Evolutionary conservation across 2,329 filamentous ascomycete genomes (phyloP), one percentile per base, ranked within the genome.

Genomic region (Alternaria brassicicola): DNA sequence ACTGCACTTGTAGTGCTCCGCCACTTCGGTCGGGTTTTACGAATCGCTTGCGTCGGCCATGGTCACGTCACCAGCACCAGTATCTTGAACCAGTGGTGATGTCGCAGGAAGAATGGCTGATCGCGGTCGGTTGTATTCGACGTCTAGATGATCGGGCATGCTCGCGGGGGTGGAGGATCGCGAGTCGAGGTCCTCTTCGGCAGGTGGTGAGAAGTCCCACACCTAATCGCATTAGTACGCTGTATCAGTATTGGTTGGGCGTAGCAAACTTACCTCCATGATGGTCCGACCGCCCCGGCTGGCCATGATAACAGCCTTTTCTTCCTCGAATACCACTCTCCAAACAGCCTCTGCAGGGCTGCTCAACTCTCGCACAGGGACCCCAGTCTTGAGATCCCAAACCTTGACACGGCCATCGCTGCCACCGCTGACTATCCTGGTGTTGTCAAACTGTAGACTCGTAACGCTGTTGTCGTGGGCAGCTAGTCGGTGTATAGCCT

Each of bases 401-500:
- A 99, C 93, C 79, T 98, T 99, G 65, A 99, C 95, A 52, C 95
- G 86, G n/a, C 95, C 95, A 78, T 99, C 95, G 70, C 92, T 96
- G 48, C 95, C 96, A 68, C 95, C 95, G 74, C 92, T 97, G 55
- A 99, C 93, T 59, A 99, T 95, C 54, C 95, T 87, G 23, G 90
- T 93, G 73, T 97, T 93, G 72, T 99, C 95, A 75, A 99, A 99
- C 74, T 99, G 95, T 66, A 99, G 82, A 77, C 93, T 97, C 1
- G 95, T 99, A 52, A 99, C 95, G 75, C 93, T 97, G 78, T 99
- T 99, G 78, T 99, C 95, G 76, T 99, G 95, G 3, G 95, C 95
- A 38, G 95, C 95, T 50, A 99, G 84, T 43, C 95, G 88, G 79
- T 99, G 95, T 59, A 99, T 97, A 0, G 95, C 90, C 60, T 89